phyloP scores from a whole-genome alignment of 2,329 filamentous ascomycete genomes.

The Bipolaris gigantea region DNA sequence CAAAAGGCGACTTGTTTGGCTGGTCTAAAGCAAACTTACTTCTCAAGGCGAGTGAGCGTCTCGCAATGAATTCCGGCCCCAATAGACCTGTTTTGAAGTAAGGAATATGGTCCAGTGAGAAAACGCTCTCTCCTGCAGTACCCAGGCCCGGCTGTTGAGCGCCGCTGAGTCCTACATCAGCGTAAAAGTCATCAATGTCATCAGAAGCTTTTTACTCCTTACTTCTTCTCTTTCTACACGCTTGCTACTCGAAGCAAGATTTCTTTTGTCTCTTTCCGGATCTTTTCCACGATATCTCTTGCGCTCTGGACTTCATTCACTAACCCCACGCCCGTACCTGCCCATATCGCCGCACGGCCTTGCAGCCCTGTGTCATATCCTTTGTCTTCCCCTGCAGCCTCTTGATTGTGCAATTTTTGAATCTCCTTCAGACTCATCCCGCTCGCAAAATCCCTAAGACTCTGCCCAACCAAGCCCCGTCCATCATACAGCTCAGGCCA shows the following conservation, averaged over 20 bases:
- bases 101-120: slow-evolving; percentile 24
- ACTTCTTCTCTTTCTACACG: background rate
- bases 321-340: slow-evolving; percentile 63
- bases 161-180: slow-evolving; percentile 9
- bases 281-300: slow-evolving; percentile 52
- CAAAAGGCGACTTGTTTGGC: background rate
- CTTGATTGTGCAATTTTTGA: slow-evolving; percentile 49
- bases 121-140: slow-evolving; percentile 23
- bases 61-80: slow-evolving; percentile 21
- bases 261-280: slow-evolving; percentile 45
- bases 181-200: slow-evolving; percentile 9
- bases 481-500: slow-evolving; percentile 64
- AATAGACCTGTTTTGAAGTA: slow-evolving; percentile 22
- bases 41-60: slow-evolving; percentile 13
- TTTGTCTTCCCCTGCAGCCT: slow-evolving; percentile 51
- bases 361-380: slow-evolving; percentile 55
- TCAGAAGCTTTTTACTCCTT: background rate
- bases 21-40: slow-evolving; percentile 5
- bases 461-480: slow-evolving; percentile 59
- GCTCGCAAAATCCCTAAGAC: slow-evolving; percentile 45
- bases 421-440: slow-evolving; percentile 50
- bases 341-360: slow-evolving; percentile 59
- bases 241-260: slow-evolving; percentile 31
- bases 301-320: slow-evolving; percentile 56
- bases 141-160: slow-evolving; percentile 27